phyloP scores from a whole-genome alignment of 441 rosid species.

The Raphanus hybrid region DNA sequence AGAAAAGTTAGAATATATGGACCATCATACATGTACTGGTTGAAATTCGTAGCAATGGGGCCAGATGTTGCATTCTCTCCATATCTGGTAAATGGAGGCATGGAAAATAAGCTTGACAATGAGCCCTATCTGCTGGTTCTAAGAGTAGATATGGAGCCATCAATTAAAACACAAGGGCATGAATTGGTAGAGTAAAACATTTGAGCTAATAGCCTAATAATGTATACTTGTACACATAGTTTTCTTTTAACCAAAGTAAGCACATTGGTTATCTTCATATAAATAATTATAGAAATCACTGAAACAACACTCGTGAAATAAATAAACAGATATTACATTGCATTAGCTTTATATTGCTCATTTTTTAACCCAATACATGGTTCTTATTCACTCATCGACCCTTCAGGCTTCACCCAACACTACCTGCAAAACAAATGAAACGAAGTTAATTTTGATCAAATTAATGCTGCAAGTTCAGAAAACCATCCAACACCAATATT shows the following conservation, averaged over 20 bases:
- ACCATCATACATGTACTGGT: too few relatives aligned
- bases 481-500: neutral
- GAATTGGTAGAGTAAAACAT: neutral
- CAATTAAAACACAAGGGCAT: neutral
- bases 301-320: conserved; percentile 24
- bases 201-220: neutral
- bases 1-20: too few relatives aligned
- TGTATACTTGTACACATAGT: too few relatives aligned
- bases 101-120: neutral
- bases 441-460: neutral
- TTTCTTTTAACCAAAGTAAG: too few relatives aligned
- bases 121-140: neutral
- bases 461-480: neutral
- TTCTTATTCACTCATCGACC: conserved; percentile 31
- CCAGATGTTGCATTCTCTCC: too few relatives aligned
- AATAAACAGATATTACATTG: conserved; percentile 17
- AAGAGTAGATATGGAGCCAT: neutral
- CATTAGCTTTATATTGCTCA: conserved; percentile 37
- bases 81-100: neutral
- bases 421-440: conserved; percentile 29
- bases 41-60: too few relatives aligned
- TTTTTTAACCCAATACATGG: conserved; percentile 22
- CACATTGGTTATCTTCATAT: too few relatives aligned
- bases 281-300: conserved; percentile 25
- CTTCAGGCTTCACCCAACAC: conserved; percentile 18